Base-by-base conservation (phyloP, 2,329 filamentous ascomycete species). In the Metarhizium album region DNA sequence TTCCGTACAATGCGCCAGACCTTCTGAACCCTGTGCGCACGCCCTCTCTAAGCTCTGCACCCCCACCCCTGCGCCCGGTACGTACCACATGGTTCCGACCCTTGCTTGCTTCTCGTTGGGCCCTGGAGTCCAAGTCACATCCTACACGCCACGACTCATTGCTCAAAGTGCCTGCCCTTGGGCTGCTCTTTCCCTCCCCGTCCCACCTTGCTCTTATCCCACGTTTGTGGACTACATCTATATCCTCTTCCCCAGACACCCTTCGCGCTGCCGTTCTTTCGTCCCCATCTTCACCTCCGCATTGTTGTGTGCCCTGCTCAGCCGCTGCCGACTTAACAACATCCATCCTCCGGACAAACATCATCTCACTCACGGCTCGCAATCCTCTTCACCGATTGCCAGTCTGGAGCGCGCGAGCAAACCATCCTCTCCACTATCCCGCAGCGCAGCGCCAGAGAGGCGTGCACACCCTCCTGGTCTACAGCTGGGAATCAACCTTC, bases 171-270 rank as follows among this genome's bases (percentile, higher is more conserved):
- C 33, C 33, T 35, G 33, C 33, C 33, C 47, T 53, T 54, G 46
- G 52, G 53, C 51, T 54, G 49, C 50, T 48, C 33, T 43, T 29
- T 45, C 51, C 48, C 31, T 45, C 53, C 53, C 45, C 48, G 52
- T 55, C 52, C 50, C 50, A 54, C 55, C 46, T 49, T 47, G 45
- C 51, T 37, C 43, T 18, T 45, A 35, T 46, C 49, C 40, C 46
- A 53, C 49, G 46, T 35, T 47, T 31, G 46, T 47, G 50, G n/a
- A 48, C 50, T 50, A 52, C 49, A 55, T 56, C 43, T 50, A 48
- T 51, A 46, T 51, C 50, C 23, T 50, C 51, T 52, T 52, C 55
- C 53, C 55, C 51, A 48, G 53, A 50, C 43, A 33, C 47, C 37
- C 49, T 31, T 47, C 31, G 9, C 24, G 24, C 22, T 42, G 14